These are phyloP conservation scores for Choanephora cucurbitarum DNA, from an alignment of 371 early-diverging fungal genomes.

Conservation along the genomic window DNA sequence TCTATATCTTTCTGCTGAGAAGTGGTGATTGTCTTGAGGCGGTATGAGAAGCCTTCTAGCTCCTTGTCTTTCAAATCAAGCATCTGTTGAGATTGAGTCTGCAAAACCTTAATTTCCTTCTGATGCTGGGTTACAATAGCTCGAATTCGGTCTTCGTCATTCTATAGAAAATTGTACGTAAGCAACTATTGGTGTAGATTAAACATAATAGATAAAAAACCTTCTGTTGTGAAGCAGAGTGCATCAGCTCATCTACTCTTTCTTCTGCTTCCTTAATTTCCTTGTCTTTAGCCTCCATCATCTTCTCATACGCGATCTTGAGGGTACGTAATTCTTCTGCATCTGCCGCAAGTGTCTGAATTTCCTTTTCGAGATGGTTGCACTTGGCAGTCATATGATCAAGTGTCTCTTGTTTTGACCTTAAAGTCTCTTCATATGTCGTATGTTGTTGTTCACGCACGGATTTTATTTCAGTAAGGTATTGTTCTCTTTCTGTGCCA, in stretches of 20 bases:
- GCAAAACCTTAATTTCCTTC: slow-evolving; percentile 45
- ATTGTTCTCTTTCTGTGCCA: slow-evolving; percentile 5
- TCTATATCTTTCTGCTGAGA: slow-evolving; percentile 46
- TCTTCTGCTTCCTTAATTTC: slow-evolving; percentile 44
- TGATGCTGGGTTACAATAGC: slow-evolving; percentile 44
- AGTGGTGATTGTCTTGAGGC: slow-evolving; percentile 38
- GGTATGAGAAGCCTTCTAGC: slow-evolving; percentile 42
- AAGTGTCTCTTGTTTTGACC: slow-evolving; percentile 12
- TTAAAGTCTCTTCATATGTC: slow-evolving; percentile 7
- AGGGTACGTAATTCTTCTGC: slow-evolving; percentile 26
- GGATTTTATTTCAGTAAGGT: slow-evolving; percentile 16
- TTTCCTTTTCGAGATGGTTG: slow-evolving; percentile 5
- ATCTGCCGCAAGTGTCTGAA: neutral
- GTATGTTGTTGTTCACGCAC: slow-evolving; percentile 8
- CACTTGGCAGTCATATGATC: slow-evolving; percentile 11
- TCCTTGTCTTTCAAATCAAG: slow-evolving; percentile 52
- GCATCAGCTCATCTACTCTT: slow-evolving; percentile 29
- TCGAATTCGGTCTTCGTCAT: slow-evolving; percentile 29
- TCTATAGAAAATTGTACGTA: slow-evolving; percentile 6
- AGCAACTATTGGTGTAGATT: too few species aligned
- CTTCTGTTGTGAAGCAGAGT: neutral
- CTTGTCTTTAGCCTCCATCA: slow-evolving; percentile 41
- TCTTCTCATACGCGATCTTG: slow-evolving; percentile 38
- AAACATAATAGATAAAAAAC: too few species aligned
- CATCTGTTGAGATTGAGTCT: slow-evolving; percentile 45